Base-by-base conservation (phyloP, 2,329 filamentous ascomycete genomes). In the Leptographium lundbergii region DNA sequence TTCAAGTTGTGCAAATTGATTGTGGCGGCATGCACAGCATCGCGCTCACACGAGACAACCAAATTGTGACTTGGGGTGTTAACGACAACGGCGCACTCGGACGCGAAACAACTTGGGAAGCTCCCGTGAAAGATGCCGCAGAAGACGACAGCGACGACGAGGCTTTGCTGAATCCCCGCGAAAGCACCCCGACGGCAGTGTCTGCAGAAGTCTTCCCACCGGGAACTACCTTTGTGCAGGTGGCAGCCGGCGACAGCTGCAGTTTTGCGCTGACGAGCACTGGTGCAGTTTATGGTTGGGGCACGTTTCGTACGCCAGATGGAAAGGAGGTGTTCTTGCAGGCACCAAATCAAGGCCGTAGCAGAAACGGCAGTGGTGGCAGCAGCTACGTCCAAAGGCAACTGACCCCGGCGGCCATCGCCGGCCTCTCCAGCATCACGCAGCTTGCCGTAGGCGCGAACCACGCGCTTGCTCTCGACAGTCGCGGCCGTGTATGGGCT, bases 241-340 rank as follows among this genome's bases (percentile, higher is more conserved):
- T 90, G 59, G 80, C 79, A 50, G 86, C 86, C 34, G 81, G 81
- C 36, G 86, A 90, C 71, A 88, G 81, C 66, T 81, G 82, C 57
- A 86, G 80, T 10, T 88, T 90, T 68, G 86, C 78, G 19, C 75
- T 91, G 27, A 90, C 87, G 4, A 79, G 83, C 52, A 81, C 84
- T 59, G 87, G 87, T n/a, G 75, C 78, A 56, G 84, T 91, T 34
- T 91, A 88, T 66, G 87, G 87, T 58, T 91, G 87, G 86, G 87
- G 87, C 39, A 87, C 85, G 7, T 91, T 91, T 74, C 36, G 47
- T 9, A 36, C 54, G 14, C 50, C 51, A 5, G 27, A 54, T 6
- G 27, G 29, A 27, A 65, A 57, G n/a, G 56, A 54, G 6, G 36
- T 56, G 9, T 56, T 56, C 27, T 19, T 7, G 1, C 25, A 10